These are phyloP conservation scores for Aspergillus homomorphus DNA, from an alignment of 495 filamentous ascomycete species.

Conservation along the genomic window DNA sequence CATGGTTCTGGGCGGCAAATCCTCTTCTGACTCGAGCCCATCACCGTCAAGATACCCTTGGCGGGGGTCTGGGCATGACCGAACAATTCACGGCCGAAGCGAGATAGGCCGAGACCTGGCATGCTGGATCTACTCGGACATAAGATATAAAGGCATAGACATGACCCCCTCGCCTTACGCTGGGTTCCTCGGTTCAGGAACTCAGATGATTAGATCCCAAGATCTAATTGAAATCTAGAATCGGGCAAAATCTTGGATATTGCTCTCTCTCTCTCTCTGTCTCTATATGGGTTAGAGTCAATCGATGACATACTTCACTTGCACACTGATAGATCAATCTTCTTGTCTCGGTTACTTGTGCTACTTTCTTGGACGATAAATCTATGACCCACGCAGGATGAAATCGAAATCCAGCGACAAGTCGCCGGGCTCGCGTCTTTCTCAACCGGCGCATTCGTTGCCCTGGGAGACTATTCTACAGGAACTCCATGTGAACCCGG, in stretches of 20 bases:
- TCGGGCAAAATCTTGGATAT: too few species aligned
- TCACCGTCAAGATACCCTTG: too few species aligned
- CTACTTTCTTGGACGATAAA: neutral
- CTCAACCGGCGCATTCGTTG: conserved; percentile 64
- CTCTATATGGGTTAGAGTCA: too few species aligned
- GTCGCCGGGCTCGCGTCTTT: conserved; percentile 35
- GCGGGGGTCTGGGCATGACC: too few species aligned
- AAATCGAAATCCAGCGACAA: conserved; percentile 10
- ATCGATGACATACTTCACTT: neutral
- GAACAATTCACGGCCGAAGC: conserved; percentile 18
- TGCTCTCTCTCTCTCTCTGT: too few species aligned
- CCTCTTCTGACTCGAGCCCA: too few species aligned
- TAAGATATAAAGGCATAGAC: neutral
- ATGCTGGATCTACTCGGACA: neutral
- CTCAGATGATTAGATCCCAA: neutral
- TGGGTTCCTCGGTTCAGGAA: neutral
- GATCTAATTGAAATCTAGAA: neutral
- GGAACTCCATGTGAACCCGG: conserved; percentile 56
- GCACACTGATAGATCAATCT: neutral
- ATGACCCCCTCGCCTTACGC: neutral
- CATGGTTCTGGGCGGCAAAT: too few species aligned
- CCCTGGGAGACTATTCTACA: conserved; percentile 48
- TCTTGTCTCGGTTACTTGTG: neutral
- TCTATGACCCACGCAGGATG: conserved; percentile 4
- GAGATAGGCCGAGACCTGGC: neutral